Evolutionary conservation across 2,329 filamentous ascomycete genomes (phyloP).

Genomic region (Colletotrichum cuscutae): DNA sequence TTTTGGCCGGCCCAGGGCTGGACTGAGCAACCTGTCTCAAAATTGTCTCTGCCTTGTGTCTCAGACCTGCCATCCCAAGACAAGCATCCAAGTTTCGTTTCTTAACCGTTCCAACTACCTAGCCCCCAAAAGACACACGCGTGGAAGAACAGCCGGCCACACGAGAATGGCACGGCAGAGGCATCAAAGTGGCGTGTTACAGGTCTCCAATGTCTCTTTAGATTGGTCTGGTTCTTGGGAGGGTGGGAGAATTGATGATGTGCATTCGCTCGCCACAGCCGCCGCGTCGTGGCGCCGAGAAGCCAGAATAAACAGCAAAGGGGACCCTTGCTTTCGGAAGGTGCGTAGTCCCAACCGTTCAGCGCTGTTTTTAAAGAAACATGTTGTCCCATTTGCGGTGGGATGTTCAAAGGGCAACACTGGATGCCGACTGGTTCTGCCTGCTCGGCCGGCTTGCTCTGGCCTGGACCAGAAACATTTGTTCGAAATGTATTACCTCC

Average conservation of each 20-base stretch:
- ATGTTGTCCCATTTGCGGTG: not conserved
- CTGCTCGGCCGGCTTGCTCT: not conserved
- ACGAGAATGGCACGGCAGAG: constrained; percentile 21
- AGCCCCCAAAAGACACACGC: not conserved
- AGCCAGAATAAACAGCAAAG: constrained; percentile 4
- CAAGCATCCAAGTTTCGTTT: constrained; percentile 18
- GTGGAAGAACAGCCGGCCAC: not conserved
- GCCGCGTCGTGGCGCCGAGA: constrained; percentile 15
- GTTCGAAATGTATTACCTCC: constrained; percentile 22
- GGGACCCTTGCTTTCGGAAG: not conserved
- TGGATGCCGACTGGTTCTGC: not conserved
- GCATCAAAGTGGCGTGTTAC: constrained; percentile 30
- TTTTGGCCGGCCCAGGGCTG: not conserved
- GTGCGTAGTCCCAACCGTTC: not conserved
- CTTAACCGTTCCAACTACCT: not conserved
- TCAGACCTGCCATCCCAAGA: constrained; percentile 22
- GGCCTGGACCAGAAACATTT: not conserved
- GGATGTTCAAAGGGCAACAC: constrained; percentile 2
- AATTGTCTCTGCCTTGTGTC: constrained; percentile 3
- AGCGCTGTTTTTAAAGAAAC: not conserved
- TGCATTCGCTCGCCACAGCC: constrained; percentile 17
- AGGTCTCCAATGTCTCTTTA: not conserved
- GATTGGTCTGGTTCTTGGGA: constrained; percentile 10
- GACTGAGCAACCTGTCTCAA: constrained; percentile 4
- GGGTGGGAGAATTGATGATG: not conserved